Conservation (phyloP, 2,329 filamentous ascomycete species). For the Colletotrichum viniferum region DNA sequence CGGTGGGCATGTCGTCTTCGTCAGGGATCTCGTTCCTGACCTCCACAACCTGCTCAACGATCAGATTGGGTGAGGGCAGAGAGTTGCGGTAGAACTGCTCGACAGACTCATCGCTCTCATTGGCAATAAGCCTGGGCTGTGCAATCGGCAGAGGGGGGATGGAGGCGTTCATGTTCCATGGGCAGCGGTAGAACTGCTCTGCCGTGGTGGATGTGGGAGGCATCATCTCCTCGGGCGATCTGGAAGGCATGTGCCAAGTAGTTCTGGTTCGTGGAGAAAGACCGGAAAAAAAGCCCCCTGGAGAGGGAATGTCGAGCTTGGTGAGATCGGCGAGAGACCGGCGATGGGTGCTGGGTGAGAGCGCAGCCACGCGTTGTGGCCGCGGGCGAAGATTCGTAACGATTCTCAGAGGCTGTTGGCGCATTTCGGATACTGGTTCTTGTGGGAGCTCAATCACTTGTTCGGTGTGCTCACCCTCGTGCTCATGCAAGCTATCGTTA, state of each 20-base stretch:
- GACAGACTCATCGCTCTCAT: slow-evolving; percentile 32
- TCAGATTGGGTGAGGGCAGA: slow-evolving; percentile 34
- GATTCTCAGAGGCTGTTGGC: slow-evolving; percentile 54
- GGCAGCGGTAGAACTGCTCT: slow-evolving; percentile 86
- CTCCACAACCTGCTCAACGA: slow-evolving; percentile 73
- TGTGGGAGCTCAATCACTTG: slow-evolving; percentile 51
- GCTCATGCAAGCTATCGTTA: slow-evolving; percentile 54
- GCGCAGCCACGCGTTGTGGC: slow-evolving; percentile 32
- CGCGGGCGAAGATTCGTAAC: slow-evolving; percentile 45
- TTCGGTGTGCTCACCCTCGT: slow-evolving; percentile 65
- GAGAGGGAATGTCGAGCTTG: slow-evolving; percentile 86
- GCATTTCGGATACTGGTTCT: slow-evolving; percentile 53
- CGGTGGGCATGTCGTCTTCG: slow-evolving; percentile 70
- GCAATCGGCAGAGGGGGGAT: slow-evolving; percentile 34
- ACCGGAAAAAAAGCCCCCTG: slow-evolving; percentile 88
- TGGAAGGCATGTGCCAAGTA: slow-evolving; percentile 76
- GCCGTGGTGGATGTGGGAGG: slow-evolving; percentile 89
- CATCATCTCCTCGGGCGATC: slow-evolving; percentile 55
- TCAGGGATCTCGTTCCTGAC: slow-evolving; percentile 52
- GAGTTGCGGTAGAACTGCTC: slow-evolving; percentile 44
- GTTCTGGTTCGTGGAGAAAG: slow-evolving; percentile 76
- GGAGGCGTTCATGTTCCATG: slow-evolving; percentile 65
- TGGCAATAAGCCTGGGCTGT: slow-evolving; percentile 26
- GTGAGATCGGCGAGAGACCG: slow-evolving; percentile 74
- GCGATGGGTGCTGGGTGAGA: slow-evolving; percentile 49